Evolutionary conservation across 805 yeast species (phyloP).

Genomic region (Cyberlindnera sargentensis): DNA sequence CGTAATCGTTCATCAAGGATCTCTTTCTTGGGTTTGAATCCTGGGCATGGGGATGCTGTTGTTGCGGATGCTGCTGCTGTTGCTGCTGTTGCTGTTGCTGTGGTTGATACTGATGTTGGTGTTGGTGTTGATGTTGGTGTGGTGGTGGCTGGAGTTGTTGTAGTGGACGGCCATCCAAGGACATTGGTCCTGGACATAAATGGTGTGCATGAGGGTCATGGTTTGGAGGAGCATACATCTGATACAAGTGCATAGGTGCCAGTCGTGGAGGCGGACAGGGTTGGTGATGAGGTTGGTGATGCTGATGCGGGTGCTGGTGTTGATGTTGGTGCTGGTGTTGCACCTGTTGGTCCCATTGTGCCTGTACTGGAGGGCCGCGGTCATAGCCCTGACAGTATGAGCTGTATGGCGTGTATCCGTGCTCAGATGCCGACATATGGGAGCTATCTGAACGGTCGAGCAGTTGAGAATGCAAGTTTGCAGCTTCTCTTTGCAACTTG

Average conservation of each 20-base stretch:
- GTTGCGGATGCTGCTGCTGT: conserved; percentile 1
- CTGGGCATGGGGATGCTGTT: conserved; percentile 1
- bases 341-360: no score
- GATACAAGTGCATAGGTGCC: conserved; percentile 1
- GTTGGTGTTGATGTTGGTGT: background rate
- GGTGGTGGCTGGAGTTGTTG: conserved; percentile 1
- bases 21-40: conserved; percentile 8
- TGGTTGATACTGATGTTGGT: background rate
- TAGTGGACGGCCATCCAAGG: background rate
- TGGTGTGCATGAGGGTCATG: conserved; percentile 3
- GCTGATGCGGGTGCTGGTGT: no score
- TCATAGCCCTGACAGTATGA: background rate
- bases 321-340: no score
- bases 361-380: no score
- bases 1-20: conserved; percentile 2
- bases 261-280: background rate
- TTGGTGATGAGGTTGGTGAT: background rate
- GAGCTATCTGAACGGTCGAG: background rate
- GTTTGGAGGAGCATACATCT: conserved; percentile 2
- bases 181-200: background rate
- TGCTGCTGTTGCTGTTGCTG: background rate
- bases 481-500: conserved; percentile 19
- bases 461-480: conserved; percentile 16
- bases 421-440: background rate
- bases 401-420: background rate